These are phyloP conservation scores for Puccinia novopanici DNA, from an alignment of 1,284 basidiomycete species.

Conservation along the genomic window DNA sequence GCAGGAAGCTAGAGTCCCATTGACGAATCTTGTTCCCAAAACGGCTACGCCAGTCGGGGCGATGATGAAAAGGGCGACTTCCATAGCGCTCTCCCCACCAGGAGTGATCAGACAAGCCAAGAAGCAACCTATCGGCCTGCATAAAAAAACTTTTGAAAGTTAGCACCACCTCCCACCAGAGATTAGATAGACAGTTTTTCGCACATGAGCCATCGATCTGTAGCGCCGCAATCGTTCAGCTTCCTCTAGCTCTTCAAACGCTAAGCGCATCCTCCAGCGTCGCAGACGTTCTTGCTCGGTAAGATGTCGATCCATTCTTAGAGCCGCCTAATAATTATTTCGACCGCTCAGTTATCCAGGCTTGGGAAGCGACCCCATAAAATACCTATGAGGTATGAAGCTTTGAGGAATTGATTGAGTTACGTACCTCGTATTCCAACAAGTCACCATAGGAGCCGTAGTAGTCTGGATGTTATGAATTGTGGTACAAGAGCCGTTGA, in stretches of 20 bases:
- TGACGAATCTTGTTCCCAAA: slow-evolving; percentile 15
- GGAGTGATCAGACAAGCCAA: slow-evolving; percentile 34
- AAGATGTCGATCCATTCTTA: slow-evolving; percentile 28
- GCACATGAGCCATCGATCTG: slow-evolving; percentile 40
- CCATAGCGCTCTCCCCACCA: slow-evolving; percentile 42
- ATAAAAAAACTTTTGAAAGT: neutral
- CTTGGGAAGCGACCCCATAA: neutral
- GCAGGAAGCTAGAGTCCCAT: slow-evolving; percentile 32
- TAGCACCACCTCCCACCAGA: neutral
- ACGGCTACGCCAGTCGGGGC: slow-evolving; percentile 26
- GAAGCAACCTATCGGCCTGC: slow-evolving; percentile 28
- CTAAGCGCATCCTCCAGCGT: slow-evolving; percentile 34
- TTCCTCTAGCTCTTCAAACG: slow-evolving; percentile 42
- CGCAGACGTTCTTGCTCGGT: slow-evolving; percentile 31
- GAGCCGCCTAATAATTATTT: slow-evolving; percentile 6
- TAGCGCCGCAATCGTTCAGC: slow-evolving; percentile 31
- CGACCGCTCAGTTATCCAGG: neutral
- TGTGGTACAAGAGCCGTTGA: neutral
- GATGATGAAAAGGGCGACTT: slow-evolving; percentile 14
- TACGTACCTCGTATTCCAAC: slow-evolving; percentile 37
- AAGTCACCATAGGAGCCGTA: slow-evolving; percentile 44
- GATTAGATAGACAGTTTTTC: neutral
- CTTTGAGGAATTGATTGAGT: no score
- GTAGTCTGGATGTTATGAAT: slow-evolving; percentile 19
- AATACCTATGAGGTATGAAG: neutral